Percentiles rank a stretch among this genome's conserved stretches.
These are phyloP conservation scores for Aspergillus costaricaensis DNA, from an alignment of 2,329 filamentous ascomycete species.

Conservation along the genomic window DNA sequence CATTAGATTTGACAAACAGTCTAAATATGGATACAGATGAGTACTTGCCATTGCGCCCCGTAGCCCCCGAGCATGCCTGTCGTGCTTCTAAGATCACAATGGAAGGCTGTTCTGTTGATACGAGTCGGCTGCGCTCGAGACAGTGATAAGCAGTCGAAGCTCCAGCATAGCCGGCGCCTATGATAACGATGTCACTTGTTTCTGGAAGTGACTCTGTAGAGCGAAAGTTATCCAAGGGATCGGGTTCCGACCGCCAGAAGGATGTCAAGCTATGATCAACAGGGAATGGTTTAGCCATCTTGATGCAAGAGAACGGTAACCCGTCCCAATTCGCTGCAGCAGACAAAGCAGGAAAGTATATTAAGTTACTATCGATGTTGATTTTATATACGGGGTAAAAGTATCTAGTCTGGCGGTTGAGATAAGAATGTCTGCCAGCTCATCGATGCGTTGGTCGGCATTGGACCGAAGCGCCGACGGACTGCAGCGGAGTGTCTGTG, in stretches of 20 bases:
- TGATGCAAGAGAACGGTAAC: background rate
- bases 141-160: conserved; percentile 46
- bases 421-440: conserved; percentile 1
- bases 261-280: conserved; percentile 29
- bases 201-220: conserved; percentile 41
- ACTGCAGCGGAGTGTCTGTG: conserved; percentile 1
- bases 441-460: background rate
- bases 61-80: conserved; percentile 46
- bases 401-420: background rate
- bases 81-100: conserved; percentile 46
- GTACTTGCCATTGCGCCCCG: conserved; percentile 42
- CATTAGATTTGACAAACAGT: background rate
- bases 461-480: background rate
- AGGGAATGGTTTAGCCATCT: conserved; percentile 23
- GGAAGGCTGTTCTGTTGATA: conserved; percentile 18
- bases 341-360: too few species aligned
- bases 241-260: conserved; percentile 48
- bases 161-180: conserved; percentile 51
- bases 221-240: conserved; percentile 46
- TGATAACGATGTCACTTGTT: conserved; percentile 46
- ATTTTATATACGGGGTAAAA: background rate
- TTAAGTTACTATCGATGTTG: background rate
- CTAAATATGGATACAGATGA: background rate
- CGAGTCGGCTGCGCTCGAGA: conserved; percentile 24
- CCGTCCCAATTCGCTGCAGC: background rate